Evolutionary conservation across 1,139 yeast genomes (phyloP).

Genomic region (Lodderomyces theae): DNA sequence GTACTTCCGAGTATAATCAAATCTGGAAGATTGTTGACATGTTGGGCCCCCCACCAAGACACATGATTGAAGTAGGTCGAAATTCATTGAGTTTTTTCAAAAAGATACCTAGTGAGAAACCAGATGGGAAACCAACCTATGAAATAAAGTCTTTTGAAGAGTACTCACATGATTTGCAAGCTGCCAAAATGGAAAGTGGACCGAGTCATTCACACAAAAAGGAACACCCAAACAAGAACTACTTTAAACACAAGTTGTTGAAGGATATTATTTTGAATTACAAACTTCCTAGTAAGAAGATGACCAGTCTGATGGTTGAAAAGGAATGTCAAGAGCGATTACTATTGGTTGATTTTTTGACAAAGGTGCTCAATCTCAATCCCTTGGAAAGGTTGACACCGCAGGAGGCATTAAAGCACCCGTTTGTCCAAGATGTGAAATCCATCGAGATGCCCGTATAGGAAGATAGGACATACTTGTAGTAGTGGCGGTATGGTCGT

Average conservation of each 20-base stretch:
- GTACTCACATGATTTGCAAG: slow-evolving; percentile 36
- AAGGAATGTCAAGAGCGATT: slow-evolving; percentile 72
- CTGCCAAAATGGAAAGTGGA: slow-evolving; percentile 1
- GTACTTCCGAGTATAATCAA: slow-evolving; percentile 91
- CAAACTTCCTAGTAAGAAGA: slow-evolving; percentile 65
- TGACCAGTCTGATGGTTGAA: slow-evolving; percentile 63
- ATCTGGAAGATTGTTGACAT: slow-evolving; percentile 78
- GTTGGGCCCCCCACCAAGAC: slow-evolving; percentile 84
- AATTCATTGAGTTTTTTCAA: slow-evolving; percentile 71
- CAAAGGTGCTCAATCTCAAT: slow-evolving; percentile 75
- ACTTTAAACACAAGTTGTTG: slow-evolving; percentile 71
- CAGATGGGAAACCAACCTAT: slow-evolving; percentile 31
- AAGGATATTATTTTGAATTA: slow-evolving; percentile 77
- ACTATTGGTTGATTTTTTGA: slow-evolving; percentile 71
- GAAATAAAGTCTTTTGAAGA: slow-evolving; percentile 35
- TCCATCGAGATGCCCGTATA: slow-evolving; percentile 13
- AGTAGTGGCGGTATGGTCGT: slow-evolving; percentile 3
- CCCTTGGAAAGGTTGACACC: slow-evolving; percentile 97
- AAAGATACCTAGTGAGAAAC: slow-evolving; percentile 29
- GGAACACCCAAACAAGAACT: slow-evolving; percentile 82
- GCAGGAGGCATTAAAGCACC: slow-evolving; percentile 90
- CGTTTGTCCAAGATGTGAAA: slow-evolving; percentile 58
- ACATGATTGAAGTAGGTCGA: slow-evolving; percentile 97
- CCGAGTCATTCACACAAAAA: slow-evolving; percentile 44
- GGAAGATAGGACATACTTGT: too few species aligned